phyloP scores from a whole-genome alignment of 2,329 filamentous ascomycete species.

The Ilyonectria mors-panacis region DNA sequence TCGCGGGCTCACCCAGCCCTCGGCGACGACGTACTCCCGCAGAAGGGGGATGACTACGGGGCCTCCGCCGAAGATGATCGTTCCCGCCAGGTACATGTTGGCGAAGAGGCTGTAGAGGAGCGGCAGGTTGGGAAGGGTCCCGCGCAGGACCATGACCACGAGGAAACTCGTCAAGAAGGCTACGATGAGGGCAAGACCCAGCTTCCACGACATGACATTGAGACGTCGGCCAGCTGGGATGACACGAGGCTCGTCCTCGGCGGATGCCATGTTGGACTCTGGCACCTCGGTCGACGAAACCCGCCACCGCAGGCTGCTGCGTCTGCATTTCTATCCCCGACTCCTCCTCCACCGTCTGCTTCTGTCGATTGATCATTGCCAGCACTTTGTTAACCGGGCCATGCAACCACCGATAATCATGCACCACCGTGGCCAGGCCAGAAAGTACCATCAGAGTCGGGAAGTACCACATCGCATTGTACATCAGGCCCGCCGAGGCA shows the following conservation, averaged over 20 bases:
- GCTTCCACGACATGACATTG: slow-evolving; percentile 60
- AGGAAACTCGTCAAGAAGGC: slow-evolving; percentile 71
- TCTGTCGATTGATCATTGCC: slow-evolving; percentile 20
- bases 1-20: slow-evolving; percentile 78
- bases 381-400: slow-evolving; percentile 18
- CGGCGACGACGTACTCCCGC: slow-evolving; percentile 73
- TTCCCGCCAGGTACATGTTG: slow-evolving; percentile 82
- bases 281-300: not conserved
- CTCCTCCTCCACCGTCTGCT: slow-evolving; percentile 18
- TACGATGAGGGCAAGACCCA: slow-evolving; percentile 58
- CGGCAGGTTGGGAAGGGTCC: slow-evolving; percentile 56
- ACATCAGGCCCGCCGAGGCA: slow-evolving; percentile 76
- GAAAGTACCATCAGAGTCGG: slow-evolving; percentile 73
- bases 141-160: slow-evolving; percentile 67
- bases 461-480: slow-evolving; percentile 83
- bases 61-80: slow-evolving; percentile 76
- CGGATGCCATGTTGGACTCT: not conserved
- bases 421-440: slow-evolving; percentile 67
- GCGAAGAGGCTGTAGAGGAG: slow-evolving; percentile 74
- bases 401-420: slow-evolving; percentile 62
- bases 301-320: slow-evolving; percentile 1
- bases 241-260: slow-evolving; percentile 44
- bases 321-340: slow-evolving; percentile 24
- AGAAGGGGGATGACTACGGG: slow-evolving; percentile 77
- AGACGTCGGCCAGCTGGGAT: slow-evolving; percentile 54